Evolutionary conservation across 805 yeast species (phyloP).

Genomic region (Schizosaccharomyces osmophilus): DNA sequence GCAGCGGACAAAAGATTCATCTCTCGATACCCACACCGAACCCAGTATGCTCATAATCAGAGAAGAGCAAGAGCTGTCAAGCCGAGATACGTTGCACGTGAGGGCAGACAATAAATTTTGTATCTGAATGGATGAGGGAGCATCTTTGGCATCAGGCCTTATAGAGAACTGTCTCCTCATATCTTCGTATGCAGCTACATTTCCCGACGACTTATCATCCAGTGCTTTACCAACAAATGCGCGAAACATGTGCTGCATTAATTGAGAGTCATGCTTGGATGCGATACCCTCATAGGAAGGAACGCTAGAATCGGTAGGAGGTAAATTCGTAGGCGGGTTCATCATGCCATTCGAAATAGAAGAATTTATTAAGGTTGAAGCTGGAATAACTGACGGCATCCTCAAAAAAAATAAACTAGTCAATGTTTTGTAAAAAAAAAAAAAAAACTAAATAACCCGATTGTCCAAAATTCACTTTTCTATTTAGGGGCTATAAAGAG

Average conservation of each 20-base stretch:
- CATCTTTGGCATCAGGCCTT: neutral
- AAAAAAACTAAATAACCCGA: too few relatives aligned
- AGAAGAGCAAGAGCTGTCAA: neutral
- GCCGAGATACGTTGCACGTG: neutral
- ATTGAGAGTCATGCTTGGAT: neutral
- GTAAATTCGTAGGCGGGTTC: too few relatives aligned
- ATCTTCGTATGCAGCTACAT: neutral
- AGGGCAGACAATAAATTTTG: neutral
- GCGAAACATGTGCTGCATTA: neutral
- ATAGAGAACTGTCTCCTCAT: neutral
- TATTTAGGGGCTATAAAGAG: too few relatives aligned
- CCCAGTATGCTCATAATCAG: neutral
- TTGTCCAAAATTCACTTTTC: too few relatives aligned
- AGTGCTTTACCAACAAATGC: conserved; percentile 2
- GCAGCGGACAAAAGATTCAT: conserved; percentile 1
- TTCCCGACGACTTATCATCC: neutral
- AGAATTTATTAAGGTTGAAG: too few relatives aligned
- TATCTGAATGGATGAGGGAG: neutral
- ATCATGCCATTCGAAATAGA: too few relatives aligned
- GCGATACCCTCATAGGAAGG: too few relatives aligned
- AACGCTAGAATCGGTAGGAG: too few relatives aligned
- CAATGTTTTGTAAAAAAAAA: too few relatives aligned
- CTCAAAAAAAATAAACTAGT: too few relatives aligned
- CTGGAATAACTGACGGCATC: too few relatives aligned
- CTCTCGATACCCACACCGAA: neutral